Evolutionary conservation across 2,329 filamentous ascomycete genomes (phyloP).

Genomic region (Pseudogymnoascus sp.): DNA sequence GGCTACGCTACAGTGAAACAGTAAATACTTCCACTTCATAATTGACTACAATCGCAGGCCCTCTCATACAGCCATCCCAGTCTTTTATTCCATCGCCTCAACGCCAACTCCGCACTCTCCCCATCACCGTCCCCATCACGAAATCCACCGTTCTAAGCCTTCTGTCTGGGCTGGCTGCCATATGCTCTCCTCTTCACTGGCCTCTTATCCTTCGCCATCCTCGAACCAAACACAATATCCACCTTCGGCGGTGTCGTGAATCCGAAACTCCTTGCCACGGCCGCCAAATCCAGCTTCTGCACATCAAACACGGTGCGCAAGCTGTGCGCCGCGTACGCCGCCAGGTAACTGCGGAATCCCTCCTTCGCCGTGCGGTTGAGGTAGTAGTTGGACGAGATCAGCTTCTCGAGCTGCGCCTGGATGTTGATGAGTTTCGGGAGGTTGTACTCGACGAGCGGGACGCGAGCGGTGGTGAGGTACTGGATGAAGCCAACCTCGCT

Average conservation of each 20-base stretch:
- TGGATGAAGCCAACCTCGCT: constrained; percentile 86
- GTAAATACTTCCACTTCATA: not conserved
- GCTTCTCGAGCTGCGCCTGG: constrained; percentile 83
- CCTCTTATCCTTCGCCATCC: constrained; percentile 67
- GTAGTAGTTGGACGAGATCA: constrained; percentile 94
- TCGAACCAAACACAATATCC: constrained; percentile 68
- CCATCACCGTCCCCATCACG: not conserved
- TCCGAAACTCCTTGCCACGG: constrained; percentile 77
- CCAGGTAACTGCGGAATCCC: constrained; percentile 81
- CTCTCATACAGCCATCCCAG: not conserved
- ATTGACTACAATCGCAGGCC: not conserved
- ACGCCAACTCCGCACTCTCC: constrained; percentile 18
- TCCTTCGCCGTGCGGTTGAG: constrained; percentile 78
- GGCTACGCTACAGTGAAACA: not conserved
- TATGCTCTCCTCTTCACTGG: constrained; percentile 58
- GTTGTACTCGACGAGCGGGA: constrained; percentile 93
- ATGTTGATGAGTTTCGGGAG: constrained; percentile 92
- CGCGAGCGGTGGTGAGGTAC: constrained; percentile 81
- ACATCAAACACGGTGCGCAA: constrained; percentile 79
- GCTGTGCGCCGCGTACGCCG: constrained; percentile 85
- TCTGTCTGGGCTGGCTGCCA: constrained; percentile 67
- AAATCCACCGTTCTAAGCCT: constrained; percentile 34
- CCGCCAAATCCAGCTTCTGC: constrained; percentile 70
- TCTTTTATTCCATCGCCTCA: not conserved
- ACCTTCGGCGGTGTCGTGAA: constrained; percentile 70